Base-by-base conservation (phyloP, 129 eudicot genomes). In the Lonicera japonica region DNA sequence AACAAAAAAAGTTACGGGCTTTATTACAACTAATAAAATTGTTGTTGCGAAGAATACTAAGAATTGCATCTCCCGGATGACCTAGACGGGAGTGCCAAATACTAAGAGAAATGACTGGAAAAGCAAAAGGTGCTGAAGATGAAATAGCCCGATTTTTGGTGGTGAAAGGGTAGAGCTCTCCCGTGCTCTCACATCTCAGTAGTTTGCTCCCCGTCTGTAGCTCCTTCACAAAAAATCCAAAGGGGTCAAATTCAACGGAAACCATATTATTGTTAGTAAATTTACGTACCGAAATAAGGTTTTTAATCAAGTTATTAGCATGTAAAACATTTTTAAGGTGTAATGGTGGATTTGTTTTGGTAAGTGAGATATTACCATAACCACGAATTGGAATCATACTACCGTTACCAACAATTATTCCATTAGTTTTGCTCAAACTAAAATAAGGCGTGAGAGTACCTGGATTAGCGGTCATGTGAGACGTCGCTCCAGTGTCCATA, bases 381-480 rank as follows among this genome's bases (percentile, higher is more conserved):
- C 51, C 51, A 45, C 51, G 51, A 45, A 45, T 45, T 45, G 51
- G 51, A 45, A 45, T 45, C 51, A 45, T 45, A 45, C 51, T 45
- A 45, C 51, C 51, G 13, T 45, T 15, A 45, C 51, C 51, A 45
- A 45, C 51, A 45, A 45, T 45, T 45, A 45, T 45, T 45, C 6
- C 51, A 45, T 45, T 45, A 45, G 51, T 45, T 45, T 45, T 45
- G 51, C 51, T 45, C 51, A 45, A 45, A 45, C 8, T 45, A 45
- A 45, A 45, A 29, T 29, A 29, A 29, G 36, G 36, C 36, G 36
- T 29, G 36, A 29, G 36, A 29, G 36, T 29, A 29, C 51, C 51
- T 45, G 13, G 51, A 45, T 45, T 45, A 45, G 51, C n/a, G 51
- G 51, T 45, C 51, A 45, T 45, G 51, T 45, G 51, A 45, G 51